phyloP scores from a whole-genome alignment of 2,329 filamentous ascomycete genomes.

The Stemphylium beticola region DNA sequence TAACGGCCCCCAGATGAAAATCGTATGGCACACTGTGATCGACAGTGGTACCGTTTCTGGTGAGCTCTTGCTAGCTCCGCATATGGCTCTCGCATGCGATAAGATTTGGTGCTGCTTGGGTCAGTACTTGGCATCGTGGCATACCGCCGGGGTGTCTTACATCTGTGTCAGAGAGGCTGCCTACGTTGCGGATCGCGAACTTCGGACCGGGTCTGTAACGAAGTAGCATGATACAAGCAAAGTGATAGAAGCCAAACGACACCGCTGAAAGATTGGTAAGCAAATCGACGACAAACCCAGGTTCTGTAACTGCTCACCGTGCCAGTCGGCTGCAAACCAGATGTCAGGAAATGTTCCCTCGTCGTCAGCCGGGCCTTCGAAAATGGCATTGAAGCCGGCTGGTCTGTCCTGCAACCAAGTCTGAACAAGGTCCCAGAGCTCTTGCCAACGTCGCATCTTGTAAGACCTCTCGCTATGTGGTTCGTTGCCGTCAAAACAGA shows the following conservation, averaged over 20 bases:
- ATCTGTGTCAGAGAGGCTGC: conserved; percentile 26
- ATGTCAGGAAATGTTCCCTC: conserved; percentile 31
- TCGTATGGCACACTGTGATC: conserved; percentile 35
- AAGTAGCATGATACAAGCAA: conserved; percentile 39
- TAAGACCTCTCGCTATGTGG: conserved; percentile 14
- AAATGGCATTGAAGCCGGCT: conserved; percentile 39
- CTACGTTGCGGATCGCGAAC: conserved; percentile 32
- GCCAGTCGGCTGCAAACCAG: conserved; percentile 42
- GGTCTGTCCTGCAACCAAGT: conserved; percentile 34
- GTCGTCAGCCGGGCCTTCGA: conserved; percentile 20
- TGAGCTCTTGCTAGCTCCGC: conserved; percentile 34
- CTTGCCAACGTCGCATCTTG: conserved; percentile 27
- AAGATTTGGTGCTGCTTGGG: conserved; percentile 24
- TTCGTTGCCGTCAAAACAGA: conserved; percentile 33
- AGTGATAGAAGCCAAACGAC: conserved; percentile 37
- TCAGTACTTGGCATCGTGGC: conserved; percentile 1
- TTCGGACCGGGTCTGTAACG: conserved; percentile 38
- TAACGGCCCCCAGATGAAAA: conserved; percentile 38
- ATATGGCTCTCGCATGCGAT: conserved; percentile 35
- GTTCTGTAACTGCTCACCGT: conserved; percentile 22
- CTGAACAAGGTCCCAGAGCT: conserved; percentile 32
- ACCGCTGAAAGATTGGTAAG: conserved; percentile 21
- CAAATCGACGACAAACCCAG: background rate
- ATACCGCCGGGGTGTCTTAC: conserved; percentile 16
- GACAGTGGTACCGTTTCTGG: conserved; percentile 30